These are phyloP conservation scores for Fusarium nelsonii DNA, from an alignment of 2,329 filamentous ascomycete species.

Conservation along the genomic window DNA sequence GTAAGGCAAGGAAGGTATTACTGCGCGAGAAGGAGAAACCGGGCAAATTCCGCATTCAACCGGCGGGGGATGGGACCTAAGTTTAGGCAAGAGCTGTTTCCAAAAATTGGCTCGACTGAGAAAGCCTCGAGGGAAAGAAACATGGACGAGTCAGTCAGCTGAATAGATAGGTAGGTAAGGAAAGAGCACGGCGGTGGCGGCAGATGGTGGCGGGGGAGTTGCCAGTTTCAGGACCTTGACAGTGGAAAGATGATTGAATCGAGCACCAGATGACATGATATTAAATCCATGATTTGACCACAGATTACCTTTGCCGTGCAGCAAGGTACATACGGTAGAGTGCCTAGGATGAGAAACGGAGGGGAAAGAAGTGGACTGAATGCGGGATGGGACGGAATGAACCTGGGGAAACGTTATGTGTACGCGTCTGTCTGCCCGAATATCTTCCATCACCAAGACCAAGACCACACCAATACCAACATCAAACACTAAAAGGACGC, in stretches of 20 bases:
- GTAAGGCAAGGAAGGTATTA: background rate
- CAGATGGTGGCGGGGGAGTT: slow-evolving; percentile 20
- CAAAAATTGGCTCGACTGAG: slow-evolving; percentile 4
- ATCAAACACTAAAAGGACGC: background rate
- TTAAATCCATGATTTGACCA: slow-evolving; percentile 6
- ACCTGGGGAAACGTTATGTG: slow-evolving; percentile 22
- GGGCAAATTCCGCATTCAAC: slow-evolving; percentile 22
- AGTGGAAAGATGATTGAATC: slow-evolving; percentile 14
- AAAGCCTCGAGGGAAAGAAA: slow-evolving; percentile 1
- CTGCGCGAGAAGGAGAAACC: background rate
- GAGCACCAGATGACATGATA: slow-evolving; percentile 25
- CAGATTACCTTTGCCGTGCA: background rate
- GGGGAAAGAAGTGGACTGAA: slow-evolving; percentile 31
- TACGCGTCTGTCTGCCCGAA: slow-evolving; percentile 13
- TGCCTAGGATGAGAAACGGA: background rate
- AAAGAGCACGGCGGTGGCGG: slow-evolving; percentile 9
- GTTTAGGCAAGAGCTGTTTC: slow-evolving; percentile 2
- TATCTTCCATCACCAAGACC: background rate
- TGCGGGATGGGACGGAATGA: slow-evolving; percentile 22
- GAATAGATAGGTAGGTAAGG: background rate
- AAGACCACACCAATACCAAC: background rate
- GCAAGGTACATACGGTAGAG: background rate
- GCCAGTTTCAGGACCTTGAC: slow-evolving; percentile 31
- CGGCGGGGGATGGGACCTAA: slow-evolving; percentile 8
- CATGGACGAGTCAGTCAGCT: slow-evolving; percentile 7